Evolutionary conservation across 768 basidiomycete genomes (phyloP).

Genomic region (Calocera viscosa): DNA sequence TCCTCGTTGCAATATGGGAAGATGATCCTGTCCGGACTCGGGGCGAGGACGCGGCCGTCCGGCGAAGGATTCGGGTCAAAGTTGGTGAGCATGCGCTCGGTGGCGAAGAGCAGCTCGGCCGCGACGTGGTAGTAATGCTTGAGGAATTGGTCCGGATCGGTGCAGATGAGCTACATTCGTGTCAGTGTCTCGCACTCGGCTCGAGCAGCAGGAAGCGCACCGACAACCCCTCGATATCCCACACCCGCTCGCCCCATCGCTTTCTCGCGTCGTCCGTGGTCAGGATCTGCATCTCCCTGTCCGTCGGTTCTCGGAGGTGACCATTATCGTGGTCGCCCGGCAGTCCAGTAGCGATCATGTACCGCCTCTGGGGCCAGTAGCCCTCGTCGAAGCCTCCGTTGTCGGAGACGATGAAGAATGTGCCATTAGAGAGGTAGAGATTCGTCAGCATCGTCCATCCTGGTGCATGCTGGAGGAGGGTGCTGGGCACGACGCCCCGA

Average conservation of each 20-base stretch:
- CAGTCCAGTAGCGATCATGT: slow-evolving; percentile 60
- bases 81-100: slow-evolving; percentile 47
- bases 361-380: slow-evolving; percentile 17
- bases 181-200: background rate
- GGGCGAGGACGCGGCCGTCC: slow-evolving; percentile 29
- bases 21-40: slow-evolving; percentile 53
- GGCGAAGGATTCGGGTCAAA: slow-evolving; percentile 24
- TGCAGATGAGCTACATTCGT: slow-evolving; percentile 30
- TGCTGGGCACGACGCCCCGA: slow-evolving; percentile 37
- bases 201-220: slow-evolving; percentile 31
- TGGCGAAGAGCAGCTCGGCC: slow-evolving; percentile 65
- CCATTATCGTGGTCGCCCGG: slow-evolving; percentile 51
- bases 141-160: slow-evolving; percentile 67
- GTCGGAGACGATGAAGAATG: slow-evolving; percentile 55
- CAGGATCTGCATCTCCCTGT: slow-evolving; percentile 49
- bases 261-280: slow-evolving; percentile 44
- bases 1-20: slow-evolving; percentile 37
- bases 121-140: slow-evolving; percentile 80
- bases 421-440: slow-evolving; percentile 75
- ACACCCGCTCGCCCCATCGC: slow-evolving; percentile 54
- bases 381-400: slow-evolving; percentile 15
- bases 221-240: slow-evolving; percentile 59
- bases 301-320: slow-evolving; percentile 52
- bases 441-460: slow-evolving; percentile 80
- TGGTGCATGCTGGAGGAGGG: slow-evolving; percentile 51